A percentile compares a stretch with the other conserved stretches of the same genome.
Conservation (phyloP, 441 rosid genomes). For the Gossypium schwendimanii region DNA sequence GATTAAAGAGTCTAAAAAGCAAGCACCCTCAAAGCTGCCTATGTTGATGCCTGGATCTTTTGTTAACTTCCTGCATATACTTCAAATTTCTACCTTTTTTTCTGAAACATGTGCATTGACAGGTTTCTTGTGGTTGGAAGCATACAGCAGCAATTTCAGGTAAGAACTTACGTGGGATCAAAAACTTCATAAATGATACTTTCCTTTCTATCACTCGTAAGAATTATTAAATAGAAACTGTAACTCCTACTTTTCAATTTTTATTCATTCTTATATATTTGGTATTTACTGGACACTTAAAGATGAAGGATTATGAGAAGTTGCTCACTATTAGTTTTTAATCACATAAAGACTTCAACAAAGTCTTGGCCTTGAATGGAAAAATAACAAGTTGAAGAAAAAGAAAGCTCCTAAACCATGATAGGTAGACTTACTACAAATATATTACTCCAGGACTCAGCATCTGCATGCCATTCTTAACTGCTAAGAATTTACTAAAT, state of each 20-base stretch:
- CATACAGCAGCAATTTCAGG: slow-evolving; percentile 94
- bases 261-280: background rate
- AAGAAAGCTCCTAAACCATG: background rate
- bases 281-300: background rate
- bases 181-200: background rate
- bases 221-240: background rate
- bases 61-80: background rate
- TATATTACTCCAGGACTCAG: background rate
- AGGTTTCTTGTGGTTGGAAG: slow-evolving; percentile 98
- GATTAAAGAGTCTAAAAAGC: background rate
- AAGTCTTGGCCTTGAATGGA: background rate
- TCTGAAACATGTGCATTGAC: slow-evolving; percentile 12
- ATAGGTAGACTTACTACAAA: background rate
- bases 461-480: background rate
- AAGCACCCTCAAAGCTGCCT: background rate
- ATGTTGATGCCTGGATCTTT: background rate
- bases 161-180: slow-evolving; percentile 19
- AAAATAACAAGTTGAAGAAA: background rate
- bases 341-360: background rate
- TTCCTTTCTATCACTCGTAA: background rate
- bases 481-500: background rate
- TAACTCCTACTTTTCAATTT: background rate
- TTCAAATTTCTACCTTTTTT: background rate
- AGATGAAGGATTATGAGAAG: background rate
- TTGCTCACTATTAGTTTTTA: background rate